A percentile compares a stretch with the other conserved stretches of the same genome.
Conservation (phyloP, 169 alveolate genomes). For the Cryptosporidium tyzzeri region DNA sequence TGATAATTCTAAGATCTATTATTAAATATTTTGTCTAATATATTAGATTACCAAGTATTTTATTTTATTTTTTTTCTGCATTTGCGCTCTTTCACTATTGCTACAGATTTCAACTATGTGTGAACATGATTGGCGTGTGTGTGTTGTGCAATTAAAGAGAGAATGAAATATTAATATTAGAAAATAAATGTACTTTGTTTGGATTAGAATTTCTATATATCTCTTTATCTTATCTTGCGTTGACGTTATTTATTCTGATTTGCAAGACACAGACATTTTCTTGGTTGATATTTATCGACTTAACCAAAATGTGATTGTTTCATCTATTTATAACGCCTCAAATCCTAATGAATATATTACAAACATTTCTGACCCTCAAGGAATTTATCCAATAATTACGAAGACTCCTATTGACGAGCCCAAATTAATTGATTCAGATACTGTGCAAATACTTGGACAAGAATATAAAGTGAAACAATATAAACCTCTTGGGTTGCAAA, state of each 20-base stretch:
- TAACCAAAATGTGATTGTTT: not conserved
- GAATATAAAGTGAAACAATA: not conserved
- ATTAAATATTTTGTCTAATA: too few species aligned
- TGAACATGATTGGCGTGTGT: not conserved
- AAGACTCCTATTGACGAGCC: conserved; percentile 45
- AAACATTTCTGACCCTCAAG: conserved; percentile 44
- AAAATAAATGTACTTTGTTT: not conserved
- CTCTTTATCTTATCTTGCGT: not conserved
- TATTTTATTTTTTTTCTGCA: too few species aligned
- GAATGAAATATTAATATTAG: not conserved
- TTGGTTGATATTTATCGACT: conserved; percentile 43
- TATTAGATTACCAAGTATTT: too few species aligned
- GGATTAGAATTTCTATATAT: not conserved
- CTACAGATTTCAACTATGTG: not conserved
- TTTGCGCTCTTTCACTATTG: too few species aligned
- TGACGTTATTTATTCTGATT: conserved; percentile 1
- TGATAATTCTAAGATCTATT: not conserved
- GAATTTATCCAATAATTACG: conserved; percentile 21
- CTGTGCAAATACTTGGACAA: conserved; percentile 51
- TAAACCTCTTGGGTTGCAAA: conserved; percentile 34
- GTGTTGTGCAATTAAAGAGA: not conserved
- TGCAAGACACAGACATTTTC: not conserved
- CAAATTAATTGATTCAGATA: not conserved
- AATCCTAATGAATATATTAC: conserved; percentile 38
- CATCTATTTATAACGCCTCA: conserved; percentile 55